Conservation (phyloP, 257 asterid species). For the Nicotiana benthamiana region DNA sequence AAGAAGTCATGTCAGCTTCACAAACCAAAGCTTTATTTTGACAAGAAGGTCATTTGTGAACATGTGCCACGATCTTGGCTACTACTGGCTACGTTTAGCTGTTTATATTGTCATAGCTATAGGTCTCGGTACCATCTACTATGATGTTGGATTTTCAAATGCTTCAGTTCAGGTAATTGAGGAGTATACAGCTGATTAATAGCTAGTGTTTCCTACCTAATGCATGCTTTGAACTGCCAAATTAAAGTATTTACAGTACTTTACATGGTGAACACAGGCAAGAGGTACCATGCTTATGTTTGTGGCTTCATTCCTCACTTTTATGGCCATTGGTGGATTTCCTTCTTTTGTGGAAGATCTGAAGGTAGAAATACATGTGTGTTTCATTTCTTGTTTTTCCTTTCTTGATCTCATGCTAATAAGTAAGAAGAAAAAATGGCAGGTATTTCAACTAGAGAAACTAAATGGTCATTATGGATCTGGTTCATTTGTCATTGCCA, state of each 20-base stretch:
- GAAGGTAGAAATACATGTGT: constrained; percentile 26
- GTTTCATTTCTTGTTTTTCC: neutral
- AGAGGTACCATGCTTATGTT: constrained; percentile 37
- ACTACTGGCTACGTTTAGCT: constrained; percentile 55
- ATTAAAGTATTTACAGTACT: neutral
- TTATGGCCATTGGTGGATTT: constrained; percentile 63
- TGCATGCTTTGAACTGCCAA: neutral
- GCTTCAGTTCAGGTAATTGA: constrained; percentile 17
- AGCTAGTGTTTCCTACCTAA: no score
- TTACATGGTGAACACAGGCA: constrained; percentile 39
- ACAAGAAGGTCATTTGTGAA: constrained; percentile 45
- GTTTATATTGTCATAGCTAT: constrained; percentile 39
- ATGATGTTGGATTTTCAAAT: constrained; percentile 19
- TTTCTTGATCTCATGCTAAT: neutral
- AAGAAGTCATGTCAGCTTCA: constrained; percentile 20
- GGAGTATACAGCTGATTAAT: no score
- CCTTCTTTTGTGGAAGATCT: constrained; percentile 56
- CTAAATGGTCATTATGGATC: constrained; percentile 57
- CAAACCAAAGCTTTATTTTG: constrained; percentile 37
- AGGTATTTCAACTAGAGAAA: constrained; percentile 52
- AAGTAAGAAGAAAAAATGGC: neutral
- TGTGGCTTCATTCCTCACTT: constrained; percentile 43
- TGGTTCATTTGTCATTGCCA: constrained; percentile 39
- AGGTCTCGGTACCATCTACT: constrained; percentile 49
- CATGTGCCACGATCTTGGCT: constrained; percentile 57